Conservation (phyloP, 805 yeast species). For the Teunomyces atbi region DNA sequence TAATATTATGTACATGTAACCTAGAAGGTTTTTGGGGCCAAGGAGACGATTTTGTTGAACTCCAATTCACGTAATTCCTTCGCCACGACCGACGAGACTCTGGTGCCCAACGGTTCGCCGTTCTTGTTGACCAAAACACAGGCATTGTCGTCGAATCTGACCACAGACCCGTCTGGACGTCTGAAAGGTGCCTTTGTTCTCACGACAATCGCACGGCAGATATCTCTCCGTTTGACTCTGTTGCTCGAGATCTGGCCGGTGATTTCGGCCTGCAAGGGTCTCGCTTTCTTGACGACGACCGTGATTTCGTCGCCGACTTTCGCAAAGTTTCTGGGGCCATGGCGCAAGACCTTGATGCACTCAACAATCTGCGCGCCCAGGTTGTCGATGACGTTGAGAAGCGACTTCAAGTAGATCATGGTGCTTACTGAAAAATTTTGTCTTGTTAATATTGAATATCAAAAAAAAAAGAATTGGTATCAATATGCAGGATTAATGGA, state of each 20-base stretch:
- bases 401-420: conserved; percentile 87
- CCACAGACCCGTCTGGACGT: conserved; percentile 83
- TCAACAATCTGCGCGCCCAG: conserved; percentile 94
- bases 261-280: conserved; percentile 66
- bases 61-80: conserved; percentile 83
- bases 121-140: conserved; percentile 92
- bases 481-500: too few species aligned
- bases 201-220: conserved; percentile 92
- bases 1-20: background rate
- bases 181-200: conserved; percentile 78
- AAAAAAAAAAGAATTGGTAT: too few species aligned
- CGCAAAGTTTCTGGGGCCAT: conserved; percentile 81
- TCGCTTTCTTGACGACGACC: conserved; percentile 90
- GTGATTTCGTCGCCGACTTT: conserved; percentile 89
- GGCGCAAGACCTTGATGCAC: conserved; percentile 91
- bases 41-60: conserved; percentile 78
- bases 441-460: too few species aligned
- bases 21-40: conserved; percentile 71
- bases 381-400: conserved; percentile 90
- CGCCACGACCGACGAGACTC: conserved; percentile 88
- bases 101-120: conserved; percentile 91
- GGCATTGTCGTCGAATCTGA: conserved; percentile 93
- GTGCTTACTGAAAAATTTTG: conserved; percentile 6
- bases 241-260: conserved; percentile 74
- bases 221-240: conserved; percentile 91